Evolutionary conservation across 371 early-diverging fungal genomes (phyloP).

Genomic region (Rhizopus arrhizus): DNA sequence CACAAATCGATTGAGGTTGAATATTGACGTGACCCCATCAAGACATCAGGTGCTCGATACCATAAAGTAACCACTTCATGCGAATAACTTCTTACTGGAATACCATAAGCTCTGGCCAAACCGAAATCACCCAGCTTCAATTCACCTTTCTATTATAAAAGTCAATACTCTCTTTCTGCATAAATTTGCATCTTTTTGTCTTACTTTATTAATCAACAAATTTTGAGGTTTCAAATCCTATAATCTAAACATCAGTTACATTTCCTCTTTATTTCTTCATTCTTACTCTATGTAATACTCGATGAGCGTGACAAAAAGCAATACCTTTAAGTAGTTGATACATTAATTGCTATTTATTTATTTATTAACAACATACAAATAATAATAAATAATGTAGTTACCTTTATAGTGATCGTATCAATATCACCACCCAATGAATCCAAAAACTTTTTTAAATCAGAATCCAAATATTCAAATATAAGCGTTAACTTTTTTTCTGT

Average conservation of each 20-base stretch:
- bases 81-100: constrained; percentile 95
- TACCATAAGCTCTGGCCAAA: constrained; percentile 95
- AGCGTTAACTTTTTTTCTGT: constrained; percentile 92
- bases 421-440: constrained; percentile 83
- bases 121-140: constrained; percentile 98
- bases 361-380: neutral
- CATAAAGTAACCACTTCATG: constrained; percentile 94
- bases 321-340: constrained; percentile 85
- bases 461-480: constrained; percentile 95
- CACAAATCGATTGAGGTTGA: constrained; percentile 98
- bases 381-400: constrained; percentile 26
- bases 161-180: constrained; percentile 23
- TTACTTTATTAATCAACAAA: constrained; percentile 73
- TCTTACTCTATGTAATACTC: constrained; percentile 78
- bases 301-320: constrained; percentile 77
- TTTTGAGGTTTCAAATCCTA: constrained; percentile 90
- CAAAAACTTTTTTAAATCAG: constrained; percentile 92
- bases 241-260: neutral
- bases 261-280: neutral
- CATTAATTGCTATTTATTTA: constrained; percentile 64
- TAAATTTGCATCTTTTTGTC: neutral
- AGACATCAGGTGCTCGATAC: constrained; percentile 99
- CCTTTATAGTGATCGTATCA: constrained; percentile 76
- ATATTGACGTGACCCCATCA: constrained; percentile 97
- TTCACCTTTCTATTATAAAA: constrained; percentile 69